Evolutionary conservation across 179 eudicot genomes (phyloP).

Genomic region (Patellifolia procumbens): DNA sequence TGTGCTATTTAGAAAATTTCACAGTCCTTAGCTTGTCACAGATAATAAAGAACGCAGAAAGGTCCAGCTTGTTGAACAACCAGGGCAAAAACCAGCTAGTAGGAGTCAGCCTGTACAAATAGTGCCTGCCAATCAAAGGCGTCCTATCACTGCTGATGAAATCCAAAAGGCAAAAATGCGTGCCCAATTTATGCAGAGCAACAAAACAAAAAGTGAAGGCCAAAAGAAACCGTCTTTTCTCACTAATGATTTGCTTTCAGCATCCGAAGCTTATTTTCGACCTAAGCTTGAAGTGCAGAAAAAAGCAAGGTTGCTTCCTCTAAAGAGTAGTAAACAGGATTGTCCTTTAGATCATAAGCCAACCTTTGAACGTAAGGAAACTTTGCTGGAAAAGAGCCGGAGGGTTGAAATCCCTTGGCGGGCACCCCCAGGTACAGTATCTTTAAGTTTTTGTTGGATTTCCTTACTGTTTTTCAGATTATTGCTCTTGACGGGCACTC

Average conservation of each 20-base stretch:
- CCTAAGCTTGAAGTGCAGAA: conserved; percentile 62
- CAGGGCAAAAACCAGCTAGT: conserved; percentile 66
- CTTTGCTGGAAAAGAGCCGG: conserved; percentile 57
- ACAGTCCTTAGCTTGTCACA: conserved; percentile 54
- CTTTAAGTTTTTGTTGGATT: conserved; percentile 29
- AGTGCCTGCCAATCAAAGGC: conserved; percentile 53
- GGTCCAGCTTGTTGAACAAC: conserved; percentile 88
- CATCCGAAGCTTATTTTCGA: conserved; percentile 47
- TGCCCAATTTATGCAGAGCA: conserved; percentile 74
- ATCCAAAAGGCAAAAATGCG: conserved; percentile 96
- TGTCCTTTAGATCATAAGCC: conserved; percentile 36
- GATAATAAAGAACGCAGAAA: conserved; percentile 87
- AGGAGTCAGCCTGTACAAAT: conserved; percentile 59
- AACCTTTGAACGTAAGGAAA: conserved; percentile 39
- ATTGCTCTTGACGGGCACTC: conserved; percentile 21
- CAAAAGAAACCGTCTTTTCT: conserved; percentile 45
- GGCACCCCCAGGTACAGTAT: conserved; percentile 83
- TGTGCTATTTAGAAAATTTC: background rate
- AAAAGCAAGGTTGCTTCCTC: conserved; percentile 43
- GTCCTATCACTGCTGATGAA: conserved; percentile 98
- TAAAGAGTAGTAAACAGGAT: conserved; percentile 39
- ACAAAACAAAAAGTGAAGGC: conserved; percentile 46
- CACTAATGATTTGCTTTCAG: conserved; percentile 45
- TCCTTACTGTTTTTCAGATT: conserved; percentile 31
- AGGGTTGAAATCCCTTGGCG: conserved; percentile 73